Evolutionary conservation across 805 yeast genomes (phyloP).

Genomic region (Suhomyces tanzawaensis): DNA sequence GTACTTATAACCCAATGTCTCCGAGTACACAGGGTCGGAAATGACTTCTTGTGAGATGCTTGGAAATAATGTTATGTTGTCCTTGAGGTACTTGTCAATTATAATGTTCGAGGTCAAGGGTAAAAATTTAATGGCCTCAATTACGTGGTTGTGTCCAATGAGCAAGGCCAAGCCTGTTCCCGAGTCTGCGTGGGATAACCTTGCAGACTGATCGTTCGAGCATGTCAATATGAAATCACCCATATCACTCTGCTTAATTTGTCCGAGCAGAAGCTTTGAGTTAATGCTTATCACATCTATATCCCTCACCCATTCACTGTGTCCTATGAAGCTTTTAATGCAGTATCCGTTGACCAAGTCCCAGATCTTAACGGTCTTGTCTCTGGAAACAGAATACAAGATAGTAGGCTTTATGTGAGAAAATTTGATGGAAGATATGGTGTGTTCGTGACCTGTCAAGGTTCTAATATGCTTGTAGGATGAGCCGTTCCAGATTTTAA

Average conservation of each 20-base stretch:
- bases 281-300: constrained; percentile 42
- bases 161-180: constrained; percentile 68
- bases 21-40: constrained; percentile 24
- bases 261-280: constrained; percentile 11
- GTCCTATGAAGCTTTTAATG: constrained; percentile 65
- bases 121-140: constrained; percentile 69
- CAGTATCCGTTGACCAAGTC: constrained; percentile 68
- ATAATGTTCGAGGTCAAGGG: constrained; percentile 50
- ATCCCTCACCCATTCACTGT: constrained; percentile 84
- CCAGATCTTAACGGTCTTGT: constrained; percentile 61
- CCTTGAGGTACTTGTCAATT: constrained; percentile 45
- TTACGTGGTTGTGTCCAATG: constrained; percentile 79
- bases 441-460: constrained; percentile 83
- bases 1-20: constrained; percentile 58
- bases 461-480: constrained; percentile 54
- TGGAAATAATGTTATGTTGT: constrained; percentile 30
- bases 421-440: constrained; percentile 65
- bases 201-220: constrained; percentile 72
- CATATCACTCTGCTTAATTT: constrained; percentile 20
- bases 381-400: constrained; percentile 63
- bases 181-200: constrained; percentile 62
- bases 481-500: constrained; percentile 72
- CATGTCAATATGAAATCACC: constrained; percentile 68
- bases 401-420: constrained; percentile 44
- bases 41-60: constrained; percentile 31